These are phyloP conservation scores for Umbelopsis sp. DNA, from an alignment of 192 early-diverging fungal genomes.

Conservation along the genomic window DNA sequence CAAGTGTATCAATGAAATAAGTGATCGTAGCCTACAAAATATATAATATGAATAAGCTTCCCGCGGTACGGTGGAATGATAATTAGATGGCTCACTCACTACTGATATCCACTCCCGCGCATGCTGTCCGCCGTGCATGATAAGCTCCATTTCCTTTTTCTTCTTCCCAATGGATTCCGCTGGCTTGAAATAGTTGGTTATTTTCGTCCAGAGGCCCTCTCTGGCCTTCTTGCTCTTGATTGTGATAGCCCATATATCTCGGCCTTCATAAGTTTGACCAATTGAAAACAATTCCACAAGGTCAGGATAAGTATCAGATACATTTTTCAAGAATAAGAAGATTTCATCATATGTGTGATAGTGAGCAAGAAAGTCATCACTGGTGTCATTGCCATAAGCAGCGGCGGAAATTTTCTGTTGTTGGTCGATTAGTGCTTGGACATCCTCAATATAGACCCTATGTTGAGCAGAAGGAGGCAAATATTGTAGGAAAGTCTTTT, in stretches of 20 bases:
- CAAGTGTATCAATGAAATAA: conserved; percentile 57
- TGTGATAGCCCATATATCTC: conserved; percentile 48
- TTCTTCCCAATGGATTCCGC: conserved; percentile 25
- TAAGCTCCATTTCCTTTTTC: conserved; percentile 36
- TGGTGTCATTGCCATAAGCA: neutral
- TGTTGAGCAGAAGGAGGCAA: neutral
- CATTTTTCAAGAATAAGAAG: conserved; percentile 36
- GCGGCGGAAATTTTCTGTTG: neutral
- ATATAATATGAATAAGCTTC: no score
- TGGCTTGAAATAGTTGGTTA: conserved; percentile 2
- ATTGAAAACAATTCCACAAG: conserved; percentile 42
- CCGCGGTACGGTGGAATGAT: no score
- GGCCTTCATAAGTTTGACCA: conserved; percentile 50
- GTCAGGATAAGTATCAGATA: conserved; percentile 43
- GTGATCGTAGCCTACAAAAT: conserved; percentile 58
- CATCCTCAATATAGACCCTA: neutral
- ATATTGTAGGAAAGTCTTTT: neutral
- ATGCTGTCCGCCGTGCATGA: conserved; percentile 52
- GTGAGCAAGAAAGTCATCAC: neutral
- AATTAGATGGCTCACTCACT: no score
- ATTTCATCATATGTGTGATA: conserved; percentile 51
- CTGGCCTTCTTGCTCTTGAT: conserved; percentile 24
- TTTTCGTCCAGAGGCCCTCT: neutral
- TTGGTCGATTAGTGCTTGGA: conserved; percentile 2
- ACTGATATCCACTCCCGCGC: conserved; percentile 39